Base-by-base conservation (phyloP, 371 early-diverging fungal genomes). In the Umbelopsis sp. region DNA sequence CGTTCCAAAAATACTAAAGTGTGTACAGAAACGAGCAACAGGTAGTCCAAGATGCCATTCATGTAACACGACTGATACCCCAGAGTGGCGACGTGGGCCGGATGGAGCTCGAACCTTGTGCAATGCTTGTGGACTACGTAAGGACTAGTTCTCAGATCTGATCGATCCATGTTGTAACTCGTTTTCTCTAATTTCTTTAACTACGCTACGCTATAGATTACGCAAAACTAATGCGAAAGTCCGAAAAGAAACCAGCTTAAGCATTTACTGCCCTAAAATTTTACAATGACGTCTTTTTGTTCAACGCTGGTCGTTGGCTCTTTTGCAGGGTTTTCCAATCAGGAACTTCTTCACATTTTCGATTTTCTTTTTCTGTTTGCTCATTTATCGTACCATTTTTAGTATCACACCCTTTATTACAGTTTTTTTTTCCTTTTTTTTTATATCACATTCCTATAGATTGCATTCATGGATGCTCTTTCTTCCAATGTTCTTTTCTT, bases 121-220 rank as follows among this genome's bases (percentile, higher is more conserved):
- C 74, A 91, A 91, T 76, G 88, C 89, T 10, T 91, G 91, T 72
- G 90, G 91, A 51, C 77, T 91, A 38, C 80, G 79, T 79, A 87
- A 84, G 79, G 81, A 70, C 46, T 52, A 18, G 24, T 53, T 29
- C 35, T 57, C 11, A 29, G 29, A 57, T 4, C 18, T 7, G 14
- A 35, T 57, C 32, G 9, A 35, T 35, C 4, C 14, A 16, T 16
- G 1, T 35, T 3, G 35, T 35, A 57, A 0, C 29, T 18, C 14
- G 6, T 4, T 29, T 4, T 29, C 29, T 29, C 4, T 16, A 18
- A 57, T 29, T 12, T 57, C 16, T 16, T 57, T 20, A 22, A 6
- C 18, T 14, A 18, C 16, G 4, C 1, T 57, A 35, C 18, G 29
- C 29, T 53, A 12, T 57, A 57, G 57, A 57, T 35, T 57, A 57